Conservation (phyloP, 495 filamentous ascomycete genomes). For the Aspergillus ostianus region DNA sequence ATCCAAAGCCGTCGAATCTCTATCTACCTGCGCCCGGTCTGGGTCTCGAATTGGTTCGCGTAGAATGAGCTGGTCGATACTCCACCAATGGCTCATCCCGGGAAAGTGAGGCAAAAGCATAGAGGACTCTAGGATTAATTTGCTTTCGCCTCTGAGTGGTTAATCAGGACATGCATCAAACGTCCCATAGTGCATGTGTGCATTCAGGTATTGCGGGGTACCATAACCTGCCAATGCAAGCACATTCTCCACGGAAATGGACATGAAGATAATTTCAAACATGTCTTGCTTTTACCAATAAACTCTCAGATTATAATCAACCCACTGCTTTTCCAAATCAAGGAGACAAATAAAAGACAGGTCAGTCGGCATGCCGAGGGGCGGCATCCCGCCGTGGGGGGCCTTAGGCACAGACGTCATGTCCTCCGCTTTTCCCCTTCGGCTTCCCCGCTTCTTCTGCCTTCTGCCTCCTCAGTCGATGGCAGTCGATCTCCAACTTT, state of each 20-base stretch:
- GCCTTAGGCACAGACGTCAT: neutral
- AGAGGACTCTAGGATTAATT: neutral
- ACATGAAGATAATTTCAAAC: neutral
- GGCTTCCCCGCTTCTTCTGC: neutral
- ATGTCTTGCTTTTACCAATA: no score
- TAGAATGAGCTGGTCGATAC: neutral
- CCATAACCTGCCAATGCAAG: neutral
- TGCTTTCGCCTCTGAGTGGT: neutral
- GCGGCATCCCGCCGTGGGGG: neutral
- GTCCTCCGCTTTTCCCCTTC: neutral
- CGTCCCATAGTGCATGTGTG: neutral
- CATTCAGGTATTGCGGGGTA: neutral
- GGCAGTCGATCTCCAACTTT: neutral
- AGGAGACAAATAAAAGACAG: neutral
- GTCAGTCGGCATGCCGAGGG: neutral
- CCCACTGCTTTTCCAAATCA: neutral
- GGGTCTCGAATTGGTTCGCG: neutral
- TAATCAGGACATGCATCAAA: neutral
- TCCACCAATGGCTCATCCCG: neutral
- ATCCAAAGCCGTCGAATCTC: neutral
- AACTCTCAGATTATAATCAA: no score
- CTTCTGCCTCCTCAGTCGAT: constrained; percentile 20
- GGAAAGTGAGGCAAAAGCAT: neutral
- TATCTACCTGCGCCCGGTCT: neutral
- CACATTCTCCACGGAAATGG: neutral